Percentiles rank a stretch among this genome's conserved stretches.
phyloP scores from a whole-genome alignment of 2,329 filamentous ascomycete species.

The Beauveria sp. region DNA sequence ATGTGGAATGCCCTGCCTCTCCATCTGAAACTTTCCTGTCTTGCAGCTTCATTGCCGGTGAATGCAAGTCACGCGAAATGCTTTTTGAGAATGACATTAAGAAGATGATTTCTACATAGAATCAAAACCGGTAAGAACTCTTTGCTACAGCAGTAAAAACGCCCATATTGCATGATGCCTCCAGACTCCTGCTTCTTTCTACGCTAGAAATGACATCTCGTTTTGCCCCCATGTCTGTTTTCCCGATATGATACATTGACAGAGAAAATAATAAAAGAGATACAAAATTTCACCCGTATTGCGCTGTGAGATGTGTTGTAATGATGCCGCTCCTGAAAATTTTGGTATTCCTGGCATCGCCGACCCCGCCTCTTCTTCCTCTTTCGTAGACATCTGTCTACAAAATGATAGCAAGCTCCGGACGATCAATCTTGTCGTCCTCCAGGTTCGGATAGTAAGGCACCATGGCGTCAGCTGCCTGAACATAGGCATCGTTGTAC shows the following conservation, averaged over 20 bases:
- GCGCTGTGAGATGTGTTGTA: background rate
- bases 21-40: background rate
- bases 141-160: slow-evolving; percentile 5
- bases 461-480: slow-evolving; percentile 87
- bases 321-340: background rate
- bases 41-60: background rate
- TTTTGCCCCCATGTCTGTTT: background rate
- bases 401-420: slow-evolving; percentile 77
- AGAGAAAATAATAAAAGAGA: background rate
- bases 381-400: slow-evolving; percentile 32
- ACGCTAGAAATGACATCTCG: background rate
- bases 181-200: background rate
- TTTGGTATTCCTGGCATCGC: background rate
- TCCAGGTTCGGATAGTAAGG: slow-evolving; percentile 89
- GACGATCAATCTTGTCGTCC: slow-evolving; percentile 69
- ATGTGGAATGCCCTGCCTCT: background rate
- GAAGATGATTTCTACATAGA: background rate
- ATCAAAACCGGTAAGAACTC: background rate
- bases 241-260: background rate
- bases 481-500: slow-evolving; percentile 96
- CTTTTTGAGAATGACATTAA: background rate
- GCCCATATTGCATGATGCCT: slow-evolving; percentile 3
- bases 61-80: background rate
- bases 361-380: background rate
- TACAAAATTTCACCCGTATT: background rate